Evolutionary conservation across 1,284 basidiomycete species (phyloP), one percentile per base, ranked within the genome.

Genomic region (Heterobasidion irregulare): DNA sequence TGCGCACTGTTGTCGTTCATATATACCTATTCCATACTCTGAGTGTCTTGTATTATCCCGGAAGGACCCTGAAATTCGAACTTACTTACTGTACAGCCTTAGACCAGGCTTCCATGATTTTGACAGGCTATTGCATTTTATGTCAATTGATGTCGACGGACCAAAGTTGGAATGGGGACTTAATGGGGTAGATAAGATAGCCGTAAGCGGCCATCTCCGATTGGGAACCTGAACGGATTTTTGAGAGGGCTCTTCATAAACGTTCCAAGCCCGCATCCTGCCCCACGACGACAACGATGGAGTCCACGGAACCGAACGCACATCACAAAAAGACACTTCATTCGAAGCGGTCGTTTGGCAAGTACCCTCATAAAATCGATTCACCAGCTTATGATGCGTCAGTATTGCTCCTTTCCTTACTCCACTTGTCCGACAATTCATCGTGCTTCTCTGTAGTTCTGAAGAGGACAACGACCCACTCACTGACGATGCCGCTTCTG

Each of bases 381-480:
- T 88, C 86, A 0, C 86, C 86, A 19, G 84, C 86, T 7, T 89
- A 89, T 72, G 86, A 89, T 69, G 86, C 86, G 60, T 62, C 18
- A 34, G 59, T 61, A 32, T 47, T 47, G 46, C 34, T 2, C 47
- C 46, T n/a, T 16, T 54, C 18, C 18, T 53, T 32, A 9, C 46
- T 10, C 41, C n/a, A 18, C 34, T 16, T 51, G 53, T 44, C 55
- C 26, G 26, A 26, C 26, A 26, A 26, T 26, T 26, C 26, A 26
- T 26, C 26, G 26, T 26, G 26, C 47, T 33, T 35, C 8, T 36
- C 12, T 48, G 41, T 50, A 62, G 60, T 63, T 89, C 86, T 6
- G 87, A 89, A 64, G 87, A 90, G 70, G 87, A 90, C 75, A 90
- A 90, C 66, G 87, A 89, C 66, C 86, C 86, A 8, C 71, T 87